A percentile compares a stretch with the other conserved stretches of the same genome.
These are phyloP conservation scores for Canavalia ensiformis DNA, from an alignment of 306 rosid species.

Conservation along the genomic window DNA sequence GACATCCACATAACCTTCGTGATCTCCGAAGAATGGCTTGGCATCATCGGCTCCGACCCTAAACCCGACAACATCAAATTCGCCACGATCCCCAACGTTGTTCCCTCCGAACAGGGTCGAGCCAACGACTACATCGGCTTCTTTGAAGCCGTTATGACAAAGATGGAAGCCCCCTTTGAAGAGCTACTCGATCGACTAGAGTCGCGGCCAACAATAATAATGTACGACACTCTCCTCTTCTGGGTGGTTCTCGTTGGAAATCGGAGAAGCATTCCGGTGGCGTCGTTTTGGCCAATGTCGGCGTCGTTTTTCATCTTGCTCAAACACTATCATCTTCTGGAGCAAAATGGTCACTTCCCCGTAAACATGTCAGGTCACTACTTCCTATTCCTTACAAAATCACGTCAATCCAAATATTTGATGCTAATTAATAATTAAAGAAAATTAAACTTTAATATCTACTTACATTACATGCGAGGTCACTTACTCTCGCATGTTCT, in stretches of 20 bases:
- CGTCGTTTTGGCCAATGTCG: constrained; percentile 56
- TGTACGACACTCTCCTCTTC: constrained; percentile 33
- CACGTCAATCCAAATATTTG: no score
- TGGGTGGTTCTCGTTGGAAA: constrained; percentile 52
- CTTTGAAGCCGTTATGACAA: constrained; percentile 38
- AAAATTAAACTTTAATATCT: no score
- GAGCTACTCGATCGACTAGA: constrained; percentile 43
- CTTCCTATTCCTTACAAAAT: background rate
- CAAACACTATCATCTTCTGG: constrained; percentile 35
- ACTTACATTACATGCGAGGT: no score
- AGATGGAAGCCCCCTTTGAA: constrained; percentile 54
- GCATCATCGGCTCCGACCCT: constrained; percentile 44
- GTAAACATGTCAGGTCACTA: constrained; percentile 45
- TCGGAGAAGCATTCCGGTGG: constrained; percentile 54
- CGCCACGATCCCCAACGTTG: constrained; percentile 48
- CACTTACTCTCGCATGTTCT: no score
- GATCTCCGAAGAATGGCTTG: constrained; percentile 64
- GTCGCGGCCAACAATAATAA: constrained; percentile 22
- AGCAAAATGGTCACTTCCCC: constrained; percentile 49
- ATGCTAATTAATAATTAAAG: no score
- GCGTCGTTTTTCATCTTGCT: constrained; percentile 42
- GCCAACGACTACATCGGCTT: constrained; percentile 36
- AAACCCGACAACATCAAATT: constrained; percentile 45
- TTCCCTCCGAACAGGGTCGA: constrained; percentile 54
- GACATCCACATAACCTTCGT: constrained; percentile 51